These are phyloP conservation scores for Zea mays DNA, from an alignment of 176 grass and related monocot species.

Conservation along the genomic window DNA sequence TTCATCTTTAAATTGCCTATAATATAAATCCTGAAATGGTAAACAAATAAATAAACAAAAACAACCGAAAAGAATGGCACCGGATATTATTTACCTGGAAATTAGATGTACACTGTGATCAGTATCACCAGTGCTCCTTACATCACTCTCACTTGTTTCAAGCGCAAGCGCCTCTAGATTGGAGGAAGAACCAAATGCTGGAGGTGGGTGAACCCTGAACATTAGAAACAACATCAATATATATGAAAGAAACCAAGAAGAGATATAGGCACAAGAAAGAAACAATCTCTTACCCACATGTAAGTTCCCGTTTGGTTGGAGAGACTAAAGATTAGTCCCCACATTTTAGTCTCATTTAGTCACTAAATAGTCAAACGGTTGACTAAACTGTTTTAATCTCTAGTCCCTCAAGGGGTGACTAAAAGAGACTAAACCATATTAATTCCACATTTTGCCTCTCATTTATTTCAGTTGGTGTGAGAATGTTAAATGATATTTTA, in stretches of 20 bases:
- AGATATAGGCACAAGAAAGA: neutral
- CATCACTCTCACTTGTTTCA: constrained; percentile 39
- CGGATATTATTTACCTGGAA: constrained; percentile 42
- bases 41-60: neutral
- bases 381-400: no score
- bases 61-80: neutral
- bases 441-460: no score
- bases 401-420: no score
- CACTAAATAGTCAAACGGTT: no score
- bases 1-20: neutral
- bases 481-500: no score
- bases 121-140: constrained; percentile 27
- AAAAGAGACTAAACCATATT: no score
- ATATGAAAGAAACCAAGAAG: neutral
- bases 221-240: no score
- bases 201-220: constrained; percentile 58
- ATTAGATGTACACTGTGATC: constrained; percentile 53
- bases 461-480: no score
- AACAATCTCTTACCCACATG: neutral
- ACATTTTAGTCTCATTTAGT: no score
- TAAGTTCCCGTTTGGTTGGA: no score
- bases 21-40: neutral
- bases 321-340: no score
- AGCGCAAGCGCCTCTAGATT: constrained; percentile 62
- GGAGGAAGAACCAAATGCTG: constrained; percentile 64